Evolutionary conservation across 305 asterid species (phyloP).

Genomic region (Solanum hybrid): DNA sequence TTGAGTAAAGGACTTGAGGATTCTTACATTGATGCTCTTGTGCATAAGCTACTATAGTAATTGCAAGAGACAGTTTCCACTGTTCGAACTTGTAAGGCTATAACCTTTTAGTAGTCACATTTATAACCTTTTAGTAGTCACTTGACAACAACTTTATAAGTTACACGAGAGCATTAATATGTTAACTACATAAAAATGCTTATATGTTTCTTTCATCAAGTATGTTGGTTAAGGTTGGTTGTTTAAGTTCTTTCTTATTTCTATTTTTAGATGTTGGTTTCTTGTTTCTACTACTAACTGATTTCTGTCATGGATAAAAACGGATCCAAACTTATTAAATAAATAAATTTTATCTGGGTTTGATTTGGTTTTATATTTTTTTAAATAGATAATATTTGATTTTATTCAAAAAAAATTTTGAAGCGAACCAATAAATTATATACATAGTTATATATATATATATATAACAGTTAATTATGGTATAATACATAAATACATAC

Average conservation of each 20-base stretch:
- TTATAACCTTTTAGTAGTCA: background rate
- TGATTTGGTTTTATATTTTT: too few relatives aligned
- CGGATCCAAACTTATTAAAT: too few relatives aligned
- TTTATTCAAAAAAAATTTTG: too few relatives aligned
- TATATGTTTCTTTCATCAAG: background rate
- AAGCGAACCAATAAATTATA: background rate
- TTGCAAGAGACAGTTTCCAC: background rate
- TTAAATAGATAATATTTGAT: background rate
- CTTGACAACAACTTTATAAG: background rate
- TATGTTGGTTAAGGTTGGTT: background rate
- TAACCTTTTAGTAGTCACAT: background rate
- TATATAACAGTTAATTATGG: too few relatives aligned
- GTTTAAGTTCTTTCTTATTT: background rate
- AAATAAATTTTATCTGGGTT: too few relatives aligned
- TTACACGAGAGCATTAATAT: background rate
- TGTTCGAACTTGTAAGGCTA: fast-evolving
- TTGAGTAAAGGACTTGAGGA: constrained; percentile 39
- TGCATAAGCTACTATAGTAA: constrained; percentile 13
- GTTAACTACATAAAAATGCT: background rate
- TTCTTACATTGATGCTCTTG: constrained; percentile 43
- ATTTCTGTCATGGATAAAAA: background rate
- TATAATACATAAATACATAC: too few relatives aligned
- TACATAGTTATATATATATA: too few relatives aligned
- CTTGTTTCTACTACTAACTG: background rate
- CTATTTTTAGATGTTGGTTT: background rate